Evolutionary conservation across 805 yeast genomes (phyloP), one percentile per base, ranked within the genome.

Genomic region (Spathaspora boniae): DNA sequence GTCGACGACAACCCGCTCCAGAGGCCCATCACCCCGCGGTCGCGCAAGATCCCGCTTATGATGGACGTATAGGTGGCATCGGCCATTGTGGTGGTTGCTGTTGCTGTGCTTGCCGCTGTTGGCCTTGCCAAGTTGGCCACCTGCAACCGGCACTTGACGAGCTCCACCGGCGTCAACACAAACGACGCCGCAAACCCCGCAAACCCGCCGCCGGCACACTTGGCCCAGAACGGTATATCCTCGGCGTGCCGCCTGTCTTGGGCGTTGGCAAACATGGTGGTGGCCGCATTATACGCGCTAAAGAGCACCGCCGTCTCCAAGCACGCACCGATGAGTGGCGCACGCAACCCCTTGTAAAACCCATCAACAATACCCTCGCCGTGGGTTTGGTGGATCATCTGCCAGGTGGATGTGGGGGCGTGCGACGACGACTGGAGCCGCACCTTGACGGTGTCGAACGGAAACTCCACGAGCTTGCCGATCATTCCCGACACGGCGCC

Each of bases 1-100:
- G 98, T 89, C 15, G 93, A 80, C 0, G 79, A 65, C 46, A 88
- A 88, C 2, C 98, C 98, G 43, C 76, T 76, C 95, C 96, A 89
- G 41, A 89, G 68, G 0, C 96, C 96, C 7, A 46, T 28, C 0
- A 86, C 5, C 0, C 97, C 96, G 11, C 70, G 66, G 3, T 65
- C 58, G 12, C 47, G 45, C 14, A 76, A 48, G 0, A 84, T 68
- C 4, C 62, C 55, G 25, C 46, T 45, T 31, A 65, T 51, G 6
- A 60, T 46, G 6, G 58, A 33, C 26, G 29, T 64, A 59, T 67
- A 48, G 2, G 48, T 43, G 25, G 23, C 30, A 6, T 4, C n/a
- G 9, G 14, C 6, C 5, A 16, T 21, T 9, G 18, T 17, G 4
- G 11, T 17, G 16, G 30, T 2, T 14, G 36, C 46, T 24, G 46